phyloP scores from a whole-genome alignment of 192 early-diverging fungal species.

The Geranomyces michiganensis region DNA sequence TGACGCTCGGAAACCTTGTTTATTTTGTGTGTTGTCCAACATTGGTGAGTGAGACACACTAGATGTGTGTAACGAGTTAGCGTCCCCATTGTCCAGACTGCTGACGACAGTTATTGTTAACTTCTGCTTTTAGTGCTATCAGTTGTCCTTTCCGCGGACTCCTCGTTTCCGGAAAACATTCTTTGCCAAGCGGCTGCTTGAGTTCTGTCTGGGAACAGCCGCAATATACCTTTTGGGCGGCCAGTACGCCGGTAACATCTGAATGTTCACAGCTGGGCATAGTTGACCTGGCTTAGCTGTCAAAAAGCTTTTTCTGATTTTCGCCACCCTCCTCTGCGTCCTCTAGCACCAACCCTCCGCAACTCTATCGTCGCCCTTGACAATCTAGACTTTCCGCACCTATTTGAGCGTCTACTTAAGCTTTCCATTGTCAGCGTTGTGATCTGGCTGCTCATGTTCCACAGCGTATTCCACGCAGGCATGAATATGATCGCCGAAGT shows the following conservation, averaged over 20 bases:
- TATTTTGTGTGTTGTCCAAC: slow-evolving; percentile 86
- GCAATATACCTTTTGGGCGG: slow-evolving; percentile 75
- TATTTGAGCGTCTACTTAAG: slow-evolving; percentile 86
- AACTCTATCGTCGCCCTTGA: slow-evolving; percentile 78
- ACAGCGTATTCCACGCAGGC: slow-evolving; percentile 77
- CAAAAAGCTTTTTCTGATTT: no score
- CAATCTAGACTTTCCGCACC: slow-evolving; percentile 61
- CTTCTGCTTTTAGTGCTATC: slow-evolving; percentile 63
- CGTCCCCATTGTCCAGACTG: no score
- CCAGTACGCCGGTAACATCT: slow-evolving; percentile 40
- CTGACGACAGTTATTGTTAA: not conserved
- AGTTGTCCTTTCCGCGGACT: slow-evolving; percentile 78
- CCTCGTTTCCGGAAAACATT: slow-evolving; percentile 67
- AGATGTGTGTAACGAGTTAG: no score
- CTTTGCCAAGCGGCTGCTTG: slow-evolving; percentile 77
- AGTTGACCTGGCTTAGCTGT: not conserved
- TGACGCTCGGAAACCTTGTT: slow-evolving; percentile 62
- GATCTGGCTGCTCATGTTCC: slow-evolving; percentile 92
- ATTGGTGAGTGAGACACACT: slow-evolving; percentile 48
- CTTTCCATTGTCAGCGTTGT: slow-evolving; percentile 69
- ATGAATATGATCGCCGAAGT: slow-evolving; percentile 78
- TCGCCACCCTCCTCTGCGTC: not conserved
- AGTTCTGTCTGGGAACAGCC: slow-evolving; percentile 65
- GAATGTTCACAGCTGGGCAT: no score
- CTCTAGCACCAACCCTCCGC: slow-evolving; percentile 71